Conservation (phyloP, 805 yeast genomes). For the Candida montana region DNA sequence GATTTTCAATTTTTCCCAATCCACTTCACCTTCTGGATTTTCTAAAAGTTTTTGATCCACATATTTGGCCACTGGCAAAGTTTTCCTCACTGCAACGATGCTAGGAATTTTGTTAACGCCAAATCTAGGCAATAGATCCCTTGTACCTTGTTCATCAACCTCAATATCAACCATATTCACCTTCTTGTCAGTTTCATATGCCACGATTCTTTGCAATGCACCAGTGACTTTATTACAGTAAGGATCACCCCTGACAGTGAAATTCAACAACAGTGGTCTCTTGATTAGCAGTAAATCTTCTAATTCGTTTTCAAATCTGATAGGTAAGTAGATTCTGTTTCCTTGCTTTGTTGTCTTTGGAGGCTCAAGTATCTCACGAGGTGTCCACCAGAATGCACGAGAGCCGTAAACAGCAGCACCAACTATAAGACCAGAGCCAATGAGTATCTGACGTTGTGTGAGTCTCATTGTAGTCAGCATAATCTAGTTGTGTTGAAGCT, state of each 20-base stretch:
- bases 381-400: conserved; percentile 28
- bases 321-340: conserved; percentile 45
- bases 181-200: conserved; percentile 41
- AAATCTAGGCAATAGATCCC: conserved; percentile 53
- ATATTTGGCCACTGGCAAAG: conserved; percentile 46
- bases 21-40: conserved; percentile 32
- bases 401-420: conserved; percentile 19
- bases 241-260: conserved; percentile 62
- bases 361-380: conserved; percentile 34
- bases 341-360: conserved; percentile 28
- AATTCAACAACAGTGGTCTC: conserved; percentile 64
- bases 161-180: conserved; percentile 69
- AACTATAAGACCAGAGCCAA: conserved; percentile 23
- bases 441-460: conserved; percentile 18
- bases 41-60: conserved; percentile 18
- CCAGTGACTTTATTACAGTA: conserved; percentile 59
- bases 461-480: conserved; percentile 6
- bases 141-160: conserved; percentile 59
- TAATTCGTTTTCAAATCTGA: conserved; percentile 55
- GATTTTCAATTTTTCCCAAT: conserved; percentile 36
- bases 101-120: conserved; percentile 56
- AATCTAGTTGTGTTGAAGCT: no score
- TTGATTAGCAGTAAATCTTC: conserved; percentile 44
- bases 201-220: conserved; percentile 48
- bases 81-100: conserved; percentile 60